These are phyloP conservation scores for Amylocarpus encephaloides DNA, from an alignment of 2,329 filamentous ascomycete genomes.

Conservation along the genomic window DNA sequence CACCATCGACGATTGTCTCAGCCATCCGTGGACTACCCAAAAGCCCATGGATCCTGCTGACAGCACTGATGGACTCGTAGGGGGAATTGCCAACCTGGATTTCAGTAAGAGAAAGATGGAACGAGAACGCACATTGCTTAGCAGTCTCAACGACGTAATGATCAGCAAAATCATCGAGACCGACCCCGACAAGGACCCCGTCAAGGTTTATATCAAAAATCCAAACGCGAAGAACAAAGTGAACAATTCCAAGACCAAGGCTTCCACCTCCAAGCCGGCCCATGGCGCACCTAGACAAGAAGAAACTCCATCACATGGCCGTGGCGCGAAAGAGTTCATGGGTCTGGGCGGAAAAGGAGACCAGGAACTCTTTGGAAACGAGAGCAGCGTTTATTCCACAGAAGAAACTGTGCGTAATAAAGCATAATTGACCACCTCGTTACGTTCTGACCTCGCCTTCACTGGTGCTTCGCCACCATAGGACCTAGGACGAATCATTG, in stretches of 20 bases:
- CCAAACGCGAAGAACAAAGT: conserved; percentile 40
- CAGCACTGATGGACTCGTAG: conserved; percentile 86
- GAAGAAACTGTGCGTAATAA: conserved; percentile 28
- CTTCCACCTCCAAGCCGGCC: conserved; percentile 18
- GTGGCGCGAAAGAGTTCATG: conserved; percentile 71
- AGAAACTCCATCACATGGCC: conserved; percentile 57
- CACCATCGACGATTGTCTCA: conserved; percentile 82
- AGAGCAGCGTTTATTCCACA: conserved; percentile 43
- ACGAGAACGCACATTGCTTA: conserved; percentile 80
- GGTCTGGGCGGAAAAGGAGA: conserved; percentile 83
- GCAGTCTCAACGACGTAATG: conserved; percentile 70
- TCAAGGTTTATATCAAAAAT: conserved; percentile 75
- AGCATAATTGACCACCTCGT: too few species aligned
- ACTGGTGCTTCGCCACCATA: too few species aligned
- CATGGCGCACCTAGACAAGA: conserved; percentile 45
- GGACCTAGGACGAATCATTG: too few species aligned
- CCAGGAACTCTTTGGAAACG: conserved; percentile 65
- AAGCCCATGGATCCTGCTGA: conserved; percentile 59
- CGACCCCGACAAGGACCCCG: conserved; percentile 45
- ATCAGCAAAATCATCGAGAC: conserved; percentile 52
- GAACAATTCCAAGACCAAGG: conserved; percentile 36
- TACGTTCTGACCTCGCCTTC: too few species aligned
- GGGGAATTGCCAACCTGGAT: conserved; percentile 75
- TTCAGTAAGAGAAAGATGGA: conserved; percentile 74
- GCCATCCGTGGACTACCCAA: conserved; percentile 82